A percentile compares a stretch with the other conserved stretches of the same genome.
These are phyloP conservation scores for Vitis amurensis DNA, from an alignment of 164 flowering plant species.

Conservation along the genomic window DNA sequence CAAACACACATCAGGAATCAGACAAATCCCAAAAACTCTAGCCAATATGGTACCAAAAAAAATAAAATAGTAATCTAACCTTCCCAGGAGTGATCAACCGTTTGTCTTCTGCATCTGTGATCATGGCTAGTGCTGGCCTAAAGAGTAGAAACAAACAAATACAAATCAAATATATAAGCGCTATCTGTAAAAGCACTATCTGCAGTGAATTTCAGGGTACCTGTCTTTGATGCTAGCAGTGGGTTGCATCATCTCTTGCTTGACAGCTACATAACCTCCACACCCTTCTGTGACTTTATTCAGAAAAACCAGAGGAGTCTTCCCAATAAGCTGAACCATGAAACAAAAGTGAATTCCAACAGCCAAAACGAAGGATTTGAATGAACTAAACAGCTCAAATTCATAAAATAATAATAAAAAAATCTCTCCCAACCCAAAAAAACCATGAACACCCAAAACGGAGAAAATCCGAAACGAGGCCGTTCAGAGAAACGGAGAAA, in stretches of 20 bases:
- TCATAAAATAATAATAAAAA: no score
- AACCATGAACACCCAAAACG: no score
- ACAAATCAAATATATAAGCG: no score
- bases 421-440: no score
- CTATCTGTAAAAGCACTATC: no score
- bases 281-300: slow-evolving; percentile 77
- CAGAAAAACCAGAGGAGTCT: slow-evolving; percentile 70
- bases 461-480: no score
- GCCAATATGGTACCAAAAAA: not conserved
- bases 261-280: slow-evolving; percentile 71
- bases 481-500: no score
- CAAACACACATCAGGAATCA: not conserved
- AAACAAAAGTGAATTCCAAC: not conserved
- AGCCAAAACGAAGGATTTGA: not conserved
- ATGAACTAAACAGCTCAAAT: no score
- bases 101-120: slow-evolving; percentile 64
- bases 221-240: slow-evolving; percentile 84
- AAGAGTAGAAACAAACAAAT: not conserved
- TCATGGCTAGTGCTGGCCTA: slow-evolving; percentile 73
- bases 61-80: slow-evolving; percentile 26
- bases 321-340: slow-evolving; percentile 61
- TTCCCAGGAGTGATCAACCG: slow-evolving; percentile 56
- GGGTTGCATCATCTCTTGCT: slow-evolving; percentile 79
- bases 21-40: not conserved
- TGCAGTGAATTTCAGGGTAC: slow-evolving; percentile 18